These are phyloP conservation scores for Gossypium lobatum DNA, from an alignment of 441 rosid genomes.

Conservation along the genomic window DNA sequence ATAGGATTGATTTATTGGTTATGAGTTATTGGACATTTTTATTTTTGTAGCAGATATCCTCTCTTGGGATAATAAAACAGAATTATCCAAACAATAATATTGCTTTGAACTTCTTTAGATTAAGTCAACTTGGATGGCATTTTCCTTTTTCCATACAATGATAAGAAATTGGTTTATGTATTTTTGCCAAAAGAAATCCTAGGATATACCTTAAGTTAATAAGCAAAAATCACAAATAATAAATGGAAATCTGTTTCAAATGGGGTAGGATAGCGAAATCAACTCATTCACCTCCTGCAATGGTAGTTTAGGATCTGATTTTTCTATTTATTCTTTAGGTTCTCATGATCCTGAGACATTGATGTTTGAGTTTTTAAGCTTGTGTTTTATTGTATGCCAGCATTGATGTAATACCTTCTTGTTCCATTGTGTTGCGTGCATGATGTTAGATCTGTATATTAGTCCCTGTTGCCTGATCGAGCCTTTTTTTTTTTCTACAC, in stretches of 20 bases:
- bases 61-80: too few relatives aligned
- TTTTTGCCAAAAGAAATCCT: background rate
- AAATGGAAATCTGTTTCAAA: background rate
- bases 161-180: background rate
- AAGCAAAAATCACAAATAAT: background rate
- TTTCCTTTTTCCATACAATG: background rate
- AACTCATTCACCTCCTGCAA: background rate
- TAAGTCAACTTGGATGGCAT: background rate
- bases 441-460: background rate
- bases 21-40: too few relatives aligned
- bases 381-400: background rate
- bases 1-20: too few relatives aligned
- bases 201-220: background rate
- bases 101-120: background rate
- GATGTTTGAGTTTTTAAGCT: background rate
- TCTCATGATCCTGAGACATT: background rate
- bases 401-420: background rate
- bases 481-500: constrained; percentile 8
- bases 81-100: too few relatives aligned
- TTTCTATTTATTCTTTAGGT: background rate
- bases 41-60: too few relatives aligned
- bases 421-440: background rate
- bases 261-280: background rate
- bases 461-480: constrained; percentile 16
- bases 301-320: background rate